These are phyloP conservation scores for Davidsoniella australis DNA, from an alignment of 2,329 filamentous ascomycete genomes.

Conservation along the genomic window DNA sequence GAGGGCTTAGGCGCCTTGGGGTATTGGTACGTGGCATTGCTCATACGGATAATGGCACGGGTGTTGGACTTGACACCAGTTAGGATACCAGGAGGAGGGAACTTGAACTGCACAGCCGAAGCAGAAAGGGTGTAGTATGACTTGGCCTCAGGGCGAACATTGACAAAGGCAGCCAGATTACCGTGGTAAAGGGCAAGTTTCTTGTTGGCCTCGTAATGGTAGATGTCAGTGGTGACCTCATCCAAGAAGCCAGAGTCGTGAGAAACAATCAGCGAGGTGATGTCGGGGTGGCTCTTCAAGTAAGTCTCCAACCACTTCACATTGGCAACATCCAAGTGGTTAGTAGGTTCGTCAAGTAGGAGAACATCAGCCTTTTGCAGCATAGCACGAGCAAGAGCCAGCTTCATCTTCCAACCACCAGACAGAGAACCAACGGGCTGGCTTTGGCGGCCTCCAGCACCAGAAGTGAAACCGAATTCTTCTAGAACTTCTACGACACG, in stretches of 20 bases:
- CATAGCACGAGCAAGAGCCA: slow-evolving; percentile 91
- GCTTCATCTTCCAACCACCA: slow-evolving; percentile 99
- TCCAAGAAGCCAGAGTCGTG: slow-evolving; percentile 98
- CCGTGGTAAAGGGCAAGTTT: slow-evolving; percentile 79
- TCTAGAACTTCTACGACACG: slow-evolving; percentile 69
- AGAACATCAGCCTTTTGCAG: slow-evolving; percentile 92
- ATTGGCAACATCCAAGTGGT: slow-evolving; percentile 92
- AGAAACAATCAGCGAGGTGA: slow-evolving; percentile 92
- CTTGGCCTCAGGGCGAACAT: slow-evolving; percentile 82
- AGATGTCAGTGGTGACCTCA: slow-evolving; percentile 95
- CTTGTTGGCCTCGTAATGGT: slow-evolving; percentile 93
- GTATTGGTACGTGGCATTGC: slow-evolving; percentile 79
- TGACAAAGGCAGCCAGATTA: slow-evolving; percentile 70
- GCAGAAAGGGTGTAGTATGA: slow-evolving; percentile 93
- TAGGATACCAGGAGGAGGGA: slow-evolving; percentile 86
- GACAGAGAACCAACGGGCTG: slow-evolving; percentile 88
- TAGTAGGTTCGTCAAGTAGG: slow-evolving; percentile 93
- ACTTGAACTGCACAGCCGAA: slow-evolving; percentile 87
- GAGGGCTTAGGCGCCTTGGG: slow-evolving; percentile 78
- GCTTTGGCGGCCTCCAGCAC: slow-evolving; percentile 73
- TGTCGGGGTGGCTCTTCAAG: slow-evolving; percentile 86
- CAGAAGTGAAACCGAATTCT: slow-evolving; percentile 86
- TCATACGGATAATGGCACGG: slow-evolving; percentile 89
- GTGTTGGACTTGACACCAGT: slow-evolving; percentile 92
- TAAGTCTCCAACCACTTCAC: slow-evolving; percentile 94